Evolutionary conservation across 31 red algal species (phyloP).

Genomic region (Odonthalia washingtoniensis): DNA sequence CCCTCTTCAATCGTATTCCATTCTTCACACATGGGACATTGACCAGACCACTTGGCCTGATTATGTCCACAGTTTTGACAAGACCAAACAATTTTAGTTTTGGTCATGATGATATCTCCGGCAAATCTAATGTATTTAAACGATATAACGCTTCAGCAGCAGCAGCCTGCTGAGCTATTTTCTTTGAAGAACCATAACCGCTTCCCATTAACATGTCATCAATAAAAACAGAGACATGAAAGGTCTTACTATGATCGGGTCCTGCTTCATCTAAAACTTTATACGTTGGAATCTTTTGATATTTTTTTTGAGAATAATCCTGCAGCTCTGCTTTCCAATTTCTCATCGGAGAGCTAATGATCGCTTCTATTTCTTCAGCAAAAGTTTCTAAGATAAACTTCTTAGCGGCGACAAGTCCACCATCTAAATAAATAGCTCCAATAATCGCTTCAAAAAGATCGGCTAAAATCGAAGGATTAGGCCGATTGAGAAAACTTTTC

Average conservation of each 20-base stretch:
- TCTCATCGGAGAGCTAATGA: constrained; percentile 17
- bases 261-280: no score
- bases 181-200: no score
- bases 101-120: constrained; percentile 5
- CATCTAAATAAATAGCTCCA: constrained; percentile 32
- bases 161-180: no score
- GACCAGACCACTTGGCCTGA: constrained; percentile 23
- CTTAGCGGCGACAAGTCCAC: constrained; percentile 11
- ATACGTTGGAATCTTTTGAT: no score
- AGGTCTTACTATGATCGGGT: no score
- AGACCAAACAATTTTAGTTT: constrained; percentile 42
- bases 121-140: no score
- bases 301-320: constrained; percentile 16
- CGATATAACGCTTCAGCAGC: no score
- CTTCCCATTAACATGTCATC: no score
- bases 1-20: constrained; percentile 54
- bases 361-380: constrained; percentile 6
- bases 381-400: constrained; percentile 17
- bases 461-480: constrained; percentile 13
- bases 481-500: neutral
- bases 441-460: constrained; percentile 29
- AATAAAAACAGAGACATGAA: no score
- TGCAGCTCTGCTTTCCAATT: constrained; percentile 8
- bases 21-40: constrained; percentile 34
- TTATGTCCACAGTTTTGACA: constrained; percentile 20